Percentiles rank a stretch among this genome's conserved stretches.
These are phyloP conservation scores for Lachancea fermentati DNA, from an alignment of 805 yeast species.

Conservation along the genomic window DNA sequence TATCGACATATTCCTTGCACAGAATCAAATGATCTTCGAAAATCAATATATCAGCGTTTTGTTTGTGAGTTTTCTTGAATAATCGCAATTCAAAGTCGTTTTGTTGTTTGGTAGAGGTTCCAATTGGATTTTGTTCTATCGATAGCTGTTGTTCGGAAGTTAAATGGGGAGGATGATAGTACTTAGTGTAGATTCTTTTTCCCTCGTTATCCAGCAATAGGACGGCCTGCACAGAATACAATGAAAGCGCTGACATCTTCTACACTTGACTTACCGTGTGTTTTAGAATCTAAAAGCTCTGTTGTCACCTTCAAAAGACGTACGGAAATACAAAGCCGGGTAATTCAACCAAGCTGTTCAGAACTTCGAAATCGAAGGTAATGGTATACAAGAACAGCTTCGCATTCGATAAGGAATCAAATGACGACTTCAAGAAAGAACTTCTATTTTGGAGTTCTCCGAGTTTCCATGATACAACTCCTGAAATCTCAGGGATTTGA, in stretches of 20 bases:
- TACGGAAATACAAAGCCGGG: background rate
- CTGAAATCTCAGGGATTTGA: conserved; percentile 83
- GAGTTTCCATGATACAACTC: conserved; percentile 47
- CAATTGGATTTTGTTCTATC: conserved; percentile 23
- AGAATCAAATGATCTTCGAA: conserved; percentile 75
- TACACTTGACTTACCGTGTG: background rate
- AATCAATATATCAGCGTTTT: conserved; percentile 72
- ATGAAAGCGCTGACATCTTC: conserved; percentile 43
- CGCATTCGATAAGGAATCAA: background rate
- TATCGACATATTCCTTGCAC: conserved; percentile 82
- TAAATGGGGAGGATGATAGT: conserved; percentile 63
- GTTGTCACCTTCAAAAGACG: background rate
- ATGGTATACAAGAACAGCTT: background rate
- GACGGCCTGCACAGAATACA: conserved; percentile 78
- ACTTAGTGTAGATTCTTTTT: conserved; percentile 74
- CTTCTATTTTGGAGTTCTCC: conserved; percentile 42
- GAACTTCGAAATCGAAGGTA: background rate
- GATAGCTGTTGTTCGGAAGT: conserved; percentile 21
- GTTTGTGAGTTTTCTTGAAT: conserved; percentile 71
- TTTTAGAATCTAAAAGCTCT: background rate
- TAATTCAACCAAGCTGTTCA: background rate
- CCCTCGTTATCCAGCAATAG: conserved; percentile 80
- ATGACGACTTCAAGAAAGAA: conserved; percentile 30
- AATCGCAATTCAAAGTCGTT: conserved; percentile 67
- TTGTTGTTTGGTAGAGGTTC: conserved; percentile 54